Evolutionary conservation across 1,284 basidiomycete genomes (phyloP), one percentile per base, ranked within the genome.

Genomic region (Polyporus tsugae): DNA sequence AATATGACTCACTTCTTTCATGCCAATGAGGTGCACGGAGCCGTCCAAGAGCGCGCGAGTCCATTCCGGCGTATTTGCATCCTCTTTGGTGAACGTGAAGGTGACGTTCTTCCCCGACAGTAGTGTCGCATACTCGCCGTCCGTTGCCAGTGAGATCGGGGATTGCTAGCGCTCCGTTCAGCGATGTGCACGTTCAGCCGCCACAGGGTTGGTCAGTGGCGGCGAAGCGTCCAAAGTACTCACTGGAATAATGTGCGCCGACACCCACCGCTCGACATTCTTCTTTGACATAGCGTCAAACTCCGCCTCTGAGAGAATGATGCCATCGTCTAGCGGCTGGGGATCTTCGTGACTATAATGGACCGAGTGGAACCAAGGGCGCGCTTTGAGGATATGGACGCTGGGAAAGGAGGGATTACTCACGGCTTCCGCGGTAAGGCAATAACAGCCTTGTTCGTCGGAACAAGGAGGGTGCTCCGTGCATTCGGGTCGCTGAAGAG

Each of bases 381-480:
- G 38, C 13, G 17, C n/a, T 2, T 60, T 65, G 42, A 59, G 61
- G 25, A 13, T 25, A 29, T 52, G 65, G 49, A 25, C 15, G 33
- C 44, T 22, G 52, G 58, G 55, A 58, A 41, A 41, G 9, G 49
- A 17, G 29, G 64, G 29, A 42, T 13, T 22, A 83, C 90, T 79
- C 79, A 94, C 90, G 93, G 93, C 80, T 94, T 94, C 73, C 88
- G 81, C 2, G 86, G 78, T 44, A 94, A 81, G 4, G 88, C 87
- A 86, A 94, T 91, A n/a, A 95, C 87, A 6, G 92, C 93, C 79
- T 90, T 92, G 78, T 95, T 94, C 19, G 89, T 91, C 1, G 93
- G 93, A 11, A 89, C 91, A 59, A 95, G 83, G 15, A 94, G 64
- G 0, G 92, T 93, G 66, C 81, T 77, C n/a, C 80, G 80, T 1